phyloP scores from a whole-genome alignment of 2,329 filamentous ascomycete genomes.

The Lecanoromycetidae sp. region DNA sequence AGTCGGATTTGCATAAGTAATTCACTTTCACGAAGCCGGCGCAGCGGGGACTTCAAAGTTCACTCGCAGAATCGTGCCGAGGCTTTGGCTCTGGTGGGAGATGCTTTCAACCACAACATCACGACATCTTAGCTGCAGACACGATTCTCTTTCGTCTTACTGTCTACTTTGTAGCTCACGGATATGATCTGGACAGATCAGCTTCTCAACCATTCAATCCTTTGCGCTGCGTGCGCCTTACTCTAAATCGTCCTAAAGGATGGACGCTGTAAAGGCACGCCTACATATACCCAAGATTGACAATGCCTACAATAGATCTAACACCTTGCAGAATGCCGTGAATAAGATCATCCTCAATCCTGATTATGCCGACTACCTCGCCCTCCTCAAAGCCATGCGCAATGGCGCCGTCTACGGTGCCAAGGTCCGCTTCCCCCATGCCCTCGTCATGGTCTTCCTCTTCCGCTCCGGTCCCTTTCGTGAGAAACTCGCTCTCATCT shows the following conservation, averaged over 20 bases:
- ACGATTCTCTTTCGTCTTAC: not conserved
- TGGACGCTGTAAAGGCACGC: conserved; percentile 12
- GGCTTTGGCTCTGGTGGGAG: no score
- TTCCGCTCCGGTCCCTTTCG: conserved; percentile 81
- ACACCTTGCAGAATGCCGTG: conserved; percentile 7
- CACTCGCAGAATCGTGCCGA: no score
- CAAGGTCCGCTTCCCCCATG: conserved; percentile 97
- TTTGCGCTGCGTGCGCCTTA: not conserved
- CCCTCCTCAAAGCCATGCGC: conserved; percentile 81
- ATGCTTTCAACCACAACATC: no score
- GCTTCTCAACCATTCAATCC: not conserved
- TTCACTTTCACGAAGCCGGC: no score
- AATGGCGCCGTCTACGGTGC: conserved; percentile 95
- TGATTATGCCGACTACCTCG: conserved; percentile 69
- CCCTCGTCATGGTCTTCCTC: conserved; percentile 93
- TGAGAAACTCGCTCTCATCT: conserved; percentile 65
- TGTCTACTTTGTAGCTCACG: not conserved
- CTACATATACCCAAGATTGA: not conserved
- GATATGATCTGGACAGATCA: not conserved
- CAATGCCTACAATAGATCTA: not conserved
- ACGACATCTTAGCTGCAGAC: no score
- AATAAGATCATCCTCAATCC: conserved; percentile 43
- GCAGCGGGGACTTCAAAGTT: no score
- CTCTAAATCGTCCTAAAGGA: not conserved
- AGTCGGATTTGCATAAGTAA: no score